Evolutionary conservation across 31 red algal genomes (phyloP).

Genomic region (Porphyra umbilicalis): DNA sequence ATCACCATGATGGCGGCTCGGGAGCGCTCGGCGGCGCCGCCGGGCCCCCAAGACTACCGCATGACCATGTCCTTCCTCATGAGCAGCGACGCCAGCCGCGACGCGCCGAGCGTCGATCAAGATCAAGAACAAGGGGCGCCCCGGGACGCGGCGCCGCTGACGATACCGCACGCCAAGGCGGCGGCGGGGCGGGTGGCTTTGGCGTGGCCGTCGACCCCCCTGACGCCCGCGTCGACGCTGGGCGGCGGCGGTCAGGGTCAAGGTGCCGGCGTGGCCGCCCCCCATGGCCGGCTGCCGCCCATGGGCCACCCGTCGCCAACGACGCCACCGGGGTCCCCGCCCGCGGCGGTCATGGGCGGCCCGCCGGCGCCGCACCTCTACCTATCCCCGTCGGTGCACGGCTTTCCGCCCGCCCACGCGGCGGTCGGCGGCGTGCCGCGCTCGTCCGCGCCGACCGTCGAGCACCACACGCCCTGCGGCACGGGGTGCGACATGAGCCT

Average conservation of each 20-base stretch:
- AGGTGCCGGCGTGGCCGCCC: not conserved
- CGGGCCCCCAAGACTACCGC: not conserved
- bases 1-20: not conserved
- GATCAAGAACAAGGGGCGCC: not conserved
- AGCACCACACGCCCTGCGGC: too few relatives aligned
- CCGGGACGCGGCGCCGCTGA: too few relatives aligned
- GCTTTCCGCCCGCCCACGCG: too few relatives aligned
- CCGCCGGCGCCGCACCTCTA: not conserved
- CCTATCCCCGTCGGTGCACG: not conserved
- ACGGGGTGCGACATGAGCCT: too few relatives aligned
- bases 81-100: not conserved
- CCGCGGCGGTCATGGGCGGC: not conserved
- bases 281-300: not conserved
- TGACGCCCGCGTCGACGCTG: not conserved
- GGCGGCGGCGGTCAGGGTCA: not conserved
- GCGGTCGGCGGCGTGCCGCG: too few relatives aligned
- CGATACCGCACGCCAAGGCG: too few relatives aligned
- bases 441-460: too few relatives aligned
- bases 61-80: not conserved
- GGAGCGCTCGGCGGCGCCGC: not conserved
- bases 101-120: not conserved
- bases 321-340: not conserved
- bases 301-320: not conserved
- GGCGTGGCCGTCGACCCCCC: not conserved
- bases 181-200: too few relatives aligned